These are phyloP conservation scores for Wickerhamiella lipophila DNA, from an alignment of 805 yeast genomes.

Conservation along the genomic window DNA sequence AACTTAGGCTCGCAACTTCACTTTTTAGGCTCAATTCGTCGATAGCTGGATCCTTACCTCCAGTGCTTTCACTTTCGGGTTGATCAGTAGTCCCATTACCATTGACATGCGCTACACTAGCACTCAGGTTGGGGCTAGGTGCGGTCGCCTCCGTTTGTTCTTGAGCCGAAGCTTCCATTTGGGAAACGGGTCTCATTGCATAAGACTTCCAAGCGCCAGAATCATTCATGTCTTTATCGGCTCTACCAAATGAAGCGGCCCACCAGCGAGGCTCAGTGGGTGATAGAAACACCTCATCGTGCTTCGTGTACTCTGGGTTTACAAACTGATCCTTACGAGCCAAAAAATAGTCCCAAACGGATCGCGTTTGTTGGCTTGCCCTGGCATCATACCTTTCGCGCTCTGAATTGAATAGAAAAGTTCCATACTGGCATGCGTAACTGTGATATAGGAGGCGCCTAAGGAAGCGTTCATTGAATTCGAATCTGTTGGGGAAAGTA, in stretches of 20 bases:
- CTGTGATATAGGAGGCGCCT: constrained; percentile 75
- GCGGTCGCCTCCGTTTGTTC: constrained; percentile 14
- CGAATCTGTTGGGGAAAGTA: constrained; percentile 63
- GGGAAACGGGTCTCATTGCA: constrained; percentile 7
- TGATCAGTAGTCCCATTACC: neutral
- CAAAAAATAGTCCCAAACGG: constrained; percentile 89
- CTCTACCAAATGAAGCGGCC: constrained; percentile 71
- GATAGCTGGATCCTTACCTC: neutral
- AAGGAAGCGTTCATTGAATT: constrained; percentile 78
- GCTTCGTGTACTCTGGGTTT: constrained; percentile 35
- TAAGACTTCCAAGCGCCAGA: constrained; percentile 22
- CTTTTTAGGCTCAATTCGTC: constrained; percentile 2
- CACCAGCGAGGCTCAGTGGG: constrained; percentile 66
- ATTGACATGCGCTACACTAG: constrained; percentile 13
- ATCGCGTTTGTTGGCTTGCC: constrained; percentile 41
- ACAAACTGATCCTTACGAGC: constrained; percentile 61
- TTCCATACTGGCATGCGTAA: constrained; percentile 90
- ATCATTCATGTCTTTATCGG: constrained; percentile 52
- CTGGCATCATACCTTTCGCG: constrained; percentile 40
- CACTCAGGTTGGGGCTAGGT: constrained; percentile 13
- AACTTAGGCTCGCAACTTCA: neutral
- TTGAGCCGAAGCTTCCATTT: neutral
- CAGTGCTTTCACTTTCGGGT: neutral
- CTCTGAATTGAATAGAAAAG: constrained; percentile 70
- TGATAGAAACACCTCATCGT: constrained; percentile 20